These are phyloP conservation scores for Pseudozyma tsukubaensis DNA, from an alignment of 1,284 basidiomycete species.

Conservation along the genomic window DNA sequence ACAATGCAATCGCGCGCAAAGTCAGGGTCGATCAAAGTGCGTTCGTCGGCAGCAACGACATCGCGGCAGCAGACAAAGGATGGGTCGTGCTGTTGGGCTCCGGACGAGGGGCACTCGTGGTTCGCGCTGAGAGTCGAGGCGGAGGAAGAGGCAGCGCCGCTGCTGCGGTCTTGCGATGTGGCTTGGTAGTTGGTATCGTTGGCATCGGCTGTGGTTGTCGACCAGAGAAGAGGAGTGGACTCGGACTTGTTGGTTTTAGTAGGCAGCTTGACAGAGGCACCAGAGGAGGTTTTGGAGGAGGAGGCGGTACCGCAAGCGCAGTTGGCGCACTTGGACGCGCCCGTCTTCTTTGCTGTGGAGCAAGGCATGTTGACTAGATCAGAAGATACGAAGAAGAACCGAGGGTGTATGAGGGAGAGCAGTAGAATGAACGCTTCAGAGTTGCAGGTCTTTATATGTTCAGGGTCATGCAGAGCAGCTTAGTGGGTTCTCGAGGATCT, in stretches of 20 bases:
- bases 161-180: slow-evolving; percentile 7
- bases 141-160: slow-evolving; percentile 28
- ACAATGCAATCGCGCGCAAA: slow-evolving; percentile 85
- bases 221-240: slow-evolving; percentile 50
- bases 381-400: background rate
- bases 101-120: slow-evolving; percentile 33
- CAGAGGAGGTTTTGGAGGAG: slow-evolving; percentile 10
- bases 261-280: slow-evolving; percentile 36
- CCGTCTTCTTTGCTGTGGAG: slow-evolving; percentile 30
- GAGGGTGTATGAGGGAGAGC: background rate
- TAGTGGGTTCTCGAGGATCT: background rate
- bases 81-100: slow-evolving; percentile 20
- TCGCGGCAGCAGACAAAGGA: slow-evolving; percentile 78
- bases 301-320: slow-evolving; percentile 35
- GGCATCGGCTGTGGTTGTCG: slow-evolving; percentile 17
- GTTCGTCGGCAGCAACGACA: slow-evolving; percentile 79
- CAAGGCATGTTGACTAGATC: slow-evolving; percentile 28
- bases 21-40: slow-evolving; percentile 82
- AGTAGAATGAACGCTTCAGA: too few relatives aligned
- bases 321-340: slow-evolving; percentile 30
- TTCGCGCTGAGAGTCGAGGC: slow-evolving; percentile 29
- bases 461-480: too few relatives aligned
- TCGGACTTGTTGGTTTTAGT: slow-evolving; percentile 30
- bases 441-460: background rate
- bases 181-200: slow-evolving; percentile 25